A percentile compares a stretch with the other conserved stretches of the same genome.
These are phyloP conservation scores for Coccomyxa subellipsoidea DNA, from an alignment of 163 green algal species.

Conservation along the genomic window DNA sequence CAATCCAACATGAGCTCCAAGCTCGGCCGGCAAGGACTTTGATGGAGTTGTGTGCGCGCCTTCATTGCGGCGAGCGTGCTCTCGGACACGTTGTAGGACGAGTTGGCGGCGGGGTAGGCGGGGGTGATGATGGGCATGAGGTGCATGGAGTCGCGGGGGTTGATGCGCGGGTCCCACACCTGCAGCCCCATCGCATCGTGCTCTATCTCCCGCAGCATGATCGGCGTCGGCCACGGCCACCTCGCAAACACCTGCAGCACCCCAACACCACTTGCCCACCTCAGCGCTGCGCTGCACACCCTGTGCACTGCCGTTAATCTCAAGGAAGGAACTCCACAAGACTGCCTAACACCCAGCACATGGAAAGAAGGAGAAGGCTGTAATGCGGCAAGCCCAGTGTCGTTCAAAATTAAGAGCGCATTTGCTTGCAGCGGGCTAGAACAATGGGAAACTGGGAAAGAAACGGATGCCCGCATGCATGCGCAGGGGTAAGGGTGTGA, in stretches of 20 bases:
- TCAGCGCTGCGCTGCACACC: neutral
- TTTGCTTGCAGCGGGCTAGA: too few relatives aligned
- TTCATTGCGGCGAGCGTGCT: constrained; percentile 83
- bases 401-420: too few relatives aligned
- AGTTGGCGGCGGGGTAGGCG: constrained; percentile 96
- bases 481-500: neutral
- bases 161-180: constrained; percentile 80
- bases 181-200: constrained; percentile 67
- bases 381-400: too few relatives aligned
- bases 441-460: too few relatives aligned
- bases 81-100: constrained; percentile 91
- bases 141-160: constrained; percentile 70
- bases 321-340: neutral
- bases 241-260: constrained; percentile 56
- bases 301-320: neutral
- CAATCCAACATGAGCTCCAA: too few relatives aligned
- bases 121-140: constrained; percentile 99
- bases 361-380: too few relatives aligned
- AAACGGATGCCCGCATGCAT: too few relatives aligned
- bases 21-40: neutral
- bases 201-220: constrained; percentile 80
- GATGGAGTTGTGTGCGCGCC: constrained; percentile 1
- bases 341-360: too few relatives aligned
- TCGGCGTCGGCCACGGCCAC: constrained; percentile 90
- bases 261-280: neutral